These are phyloP conservation scores for Tylopilus vinaceipallidus DNA, from an alignment of 768 basidiomycete species.

Conservation along the genomic window DNA sequence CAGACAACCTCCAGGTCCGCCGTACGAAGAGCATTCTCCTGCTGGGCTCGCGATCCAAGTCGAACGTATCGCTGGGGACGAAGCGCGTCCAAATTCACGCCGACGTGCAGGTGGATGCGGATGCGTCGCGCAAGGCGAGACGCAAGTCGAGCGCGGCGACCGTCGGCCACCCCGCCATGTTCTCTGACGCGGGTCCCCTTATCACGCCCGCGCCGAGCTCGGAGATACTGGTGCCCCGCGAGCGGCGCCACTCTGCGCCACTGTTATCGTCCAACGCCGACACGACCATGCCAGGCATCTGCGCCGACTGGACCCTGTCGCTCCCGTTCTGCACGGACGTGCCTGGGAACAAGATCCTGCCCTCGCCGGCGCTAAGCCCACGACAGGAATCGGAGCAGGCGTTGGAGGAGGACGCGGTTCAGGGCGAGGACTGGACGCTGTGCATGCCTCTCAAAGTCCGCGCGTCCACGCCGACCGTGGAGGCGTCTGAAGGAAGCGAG, in stretches of 20 bases:
- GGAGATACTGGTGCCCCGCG: slow-evolving; percentile 23
- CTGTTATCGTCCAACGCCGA: slow-evolving; percentile 13
- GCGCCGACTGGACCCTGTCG: slow-evolving; percentile 30
- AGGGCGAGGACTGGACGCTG: slow-evolving; percentile 31
- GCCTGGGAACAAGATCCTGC: slow-evolving; percentile 22
- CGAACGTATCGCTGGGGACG: slow-evolving; percentile 15
- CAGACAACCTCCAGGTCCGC: slow-evolving; percentile 23
- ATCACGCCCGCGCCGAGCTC: slow-evolving; percentile 7
- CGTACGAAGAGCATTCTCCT: slow-evolving; percentile 33
- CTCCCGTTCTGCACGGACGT: slow-evolving; percentile 30
- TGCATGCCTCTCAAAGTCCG: slow-evolving; percentile 31
- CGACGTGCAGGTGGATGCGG: slow-evolving; percentile 17
- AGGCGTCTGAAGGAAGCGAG: background rate
- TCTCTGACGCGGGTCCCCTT: no score
- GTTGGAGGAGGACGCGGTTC: slow-evolving; percentile 11
- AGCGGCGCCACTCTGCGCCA: slow-evolving; percentile 32
- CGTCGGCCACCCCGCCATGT: no score
- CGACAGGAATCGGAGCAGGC: background rate
- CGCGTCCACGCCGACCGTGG: background rate
- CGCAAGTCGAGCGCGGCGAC: slow-evolving; percentile 30
- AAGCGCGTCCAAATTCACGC: slow-evolving; percentile 32
- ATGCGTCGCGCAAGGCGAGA: slow-evolving; percentile 16
- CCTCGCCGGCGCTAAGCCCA: slow-evolving; percentile 1
- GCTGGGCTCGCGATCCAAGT: slow-evolving; percentile 28
- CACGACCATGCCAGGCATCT: background rate